phyloP scores from a whole-genome alignment of 371 early-diverging fungal species.

The Vairimorpha ceranae region DNA sequence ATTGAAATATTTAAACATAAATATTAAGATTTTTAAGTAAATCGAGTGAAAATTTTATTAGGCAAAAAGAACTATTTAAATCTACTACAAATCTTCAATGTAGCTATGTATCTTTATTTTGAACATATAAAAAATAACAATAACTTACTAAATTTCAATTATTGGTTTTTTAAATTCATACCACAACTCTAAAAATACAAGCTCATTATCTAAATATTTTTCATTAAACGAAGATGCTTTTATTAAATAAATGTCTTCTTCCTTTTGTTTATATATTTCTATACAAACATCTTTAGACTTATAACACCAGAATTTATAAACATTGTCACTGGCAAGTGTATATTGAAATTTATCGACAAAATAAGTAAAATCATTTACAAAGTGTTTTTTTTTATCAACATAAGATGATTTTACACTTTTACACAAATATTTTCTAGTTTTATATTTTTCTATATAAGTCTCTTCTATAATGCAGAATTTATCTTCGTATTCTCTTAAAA shows the following conservation, averaged over 20 bases:
- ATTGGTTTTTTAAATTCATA: neutral
- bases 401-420: neutral
- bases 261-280: neutral
- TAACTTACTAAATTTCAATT: neutral
- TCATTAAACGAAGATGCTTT: neutral
- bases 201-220: neutral
- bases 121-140: too few relatives aligned
- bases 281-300: neutral
- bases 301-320: neutral
- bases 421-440: neutral
- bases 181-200: neutral
- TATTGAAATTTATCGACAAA: neutral
- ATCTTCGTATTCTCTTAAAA: neutral
- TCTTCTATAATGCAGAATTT: neutral
- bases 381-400: neutral
- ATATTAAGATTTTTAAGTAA: too few relatives aligned
- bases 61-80: too few relatives aligned
- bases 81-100: too few relatives aligned
- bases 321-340: neutral
- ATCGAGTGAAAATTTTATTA: too few relatives aligned
- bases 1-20: too few relatives aligned
- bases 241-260: neutral
- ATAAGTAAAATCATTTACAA: neutral
- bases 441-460: neutral
- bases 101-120: too few relatives aligned